These are phyloP conservation scores for Trichosporon sp. DNA, from an alignment of 1,284 basidiomycete genomes.

Conservation along the genomic window DNA sequence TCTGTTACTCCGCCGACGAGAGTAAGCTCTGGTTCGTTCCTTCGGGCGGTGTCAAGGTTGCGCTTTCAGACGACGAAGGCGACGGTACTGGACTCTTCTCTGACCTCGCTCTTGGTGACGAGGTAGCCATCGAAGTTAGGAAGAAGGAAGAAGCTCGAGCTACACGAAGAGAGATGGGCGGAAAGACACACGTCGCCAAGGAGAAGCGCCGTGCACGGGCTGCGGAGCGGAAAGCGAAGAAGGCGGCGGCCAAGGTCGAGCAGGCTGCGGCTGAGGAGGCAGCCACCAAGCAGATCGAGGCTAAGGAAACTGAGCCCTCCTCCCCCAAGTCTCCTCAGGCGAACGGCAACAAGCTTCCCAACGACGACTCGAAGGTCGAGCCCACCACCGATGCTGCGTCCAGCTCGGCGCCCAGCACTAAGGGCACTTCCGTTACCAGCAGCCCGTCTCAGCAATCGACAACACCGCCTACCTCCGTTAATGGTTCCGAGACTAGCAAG, in stretches of 20 bases:
- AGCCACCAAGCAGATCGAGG: constrained; percentile 9
- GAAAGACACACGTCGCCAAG: constrained; percentile 20
- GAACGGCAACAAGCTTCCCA: not conserved
- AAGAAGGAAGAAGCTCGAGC: constrained; percentile 23
- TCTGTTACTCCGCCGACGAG: constrained; percentile 55
- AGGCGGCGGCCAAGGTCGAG: constrained; percentile 22
- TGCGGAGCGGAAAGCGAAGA: constrained; percentile 15
- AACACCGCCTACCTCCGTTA: not conserved
- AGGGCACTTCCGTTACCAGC: constrained; percentile 3
- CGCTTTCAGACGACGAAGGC: constrained; percentile 27
- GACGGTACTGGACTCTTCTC: constrained; percentile 26
- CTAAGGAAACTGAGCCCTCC: not conserved
- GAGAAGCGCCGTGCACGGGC: constrained; percentile 13
- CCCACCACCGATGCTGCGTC: not conserved
- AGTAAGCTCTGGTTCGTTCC: constrained; percentile 55
- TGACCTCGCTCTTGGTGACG: constrained; percentile 19
- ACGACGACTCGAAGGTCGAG: constrained; percentile 2
- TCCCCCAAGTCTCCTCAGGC: not conserved
- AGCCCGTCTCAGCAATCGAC: constrained; percentile 4
- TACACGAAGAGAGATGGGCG: constrained; percentile 14
- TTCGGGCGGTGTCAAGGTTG: not conserved
- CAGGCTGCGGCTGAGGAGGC: not conserved
- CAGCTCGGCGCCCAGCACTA: not conserved
- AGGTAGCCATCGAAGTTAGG: constrained; percentile 20
- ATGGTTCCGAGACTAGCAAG: not conserved